Base-by-base conservation (phyloP, 192 early-diverging fungal species). In the Mortierella antarctica region DNA sequence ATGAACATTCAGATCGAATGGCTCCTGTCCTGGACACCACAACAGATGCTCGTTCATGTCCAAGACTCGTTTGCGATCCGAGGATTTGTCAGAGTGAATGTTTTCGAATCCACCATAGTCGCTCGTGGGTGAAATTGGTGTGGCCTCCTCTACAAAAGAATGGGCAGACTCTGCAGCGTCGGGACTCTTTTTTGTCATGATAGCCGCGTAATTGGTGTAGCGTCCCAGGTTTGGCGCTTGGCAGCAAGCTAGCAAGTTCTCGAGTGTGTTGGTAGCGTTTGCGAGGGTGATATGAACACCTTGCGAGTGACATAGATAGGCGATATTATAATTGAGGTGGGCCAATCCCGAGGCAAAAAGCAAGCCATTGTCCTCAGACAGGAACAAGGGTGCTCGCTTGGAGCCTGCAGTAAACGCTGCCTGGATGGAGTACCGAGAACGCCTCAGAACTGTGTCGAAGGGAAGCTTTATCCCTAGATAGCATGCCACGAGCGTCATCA, bases 401-500 rank as follows among this genome's bases (percentile, higher is more conserved):
- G 59, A 68, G 20, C 51, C 66, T 23, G 64, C 54, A 20, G 65
- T 71, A 4, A 64, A 49, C 5, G 59, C 82, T 13, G 65, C 53
- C 15, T 72, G 67, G 45, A 73, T 57, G 49, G 70, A 83, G 49
- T 69, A 73, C 62, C 74, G 62, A 46, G 72, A 65, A 15, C 45
- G 63, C 20, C 59, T 70, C 6, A 42, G 57, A 48, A 71, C 57
- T 10, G 65, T 71, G 53, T 78, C 72, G 65, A 78, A 89, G 0
- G 89, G 89, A 14, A 90, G 62, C 62, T 88, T 87, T 48, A 90
- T 77, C 15, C 87, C 89, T 17, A 90, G 68, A 65, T 90, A 90
- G 52, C 70, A 76, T 7, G 82, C 80, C 18, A 88, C 72, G 10
- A 90, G 65, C 12, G 65, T 69, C 20, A 86, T 62, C 67, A 87